Evolutionary conservation across 2,329 filamentous ascomycete species (phyloP).

Genomic region (Fusarium sp.): DNA sequence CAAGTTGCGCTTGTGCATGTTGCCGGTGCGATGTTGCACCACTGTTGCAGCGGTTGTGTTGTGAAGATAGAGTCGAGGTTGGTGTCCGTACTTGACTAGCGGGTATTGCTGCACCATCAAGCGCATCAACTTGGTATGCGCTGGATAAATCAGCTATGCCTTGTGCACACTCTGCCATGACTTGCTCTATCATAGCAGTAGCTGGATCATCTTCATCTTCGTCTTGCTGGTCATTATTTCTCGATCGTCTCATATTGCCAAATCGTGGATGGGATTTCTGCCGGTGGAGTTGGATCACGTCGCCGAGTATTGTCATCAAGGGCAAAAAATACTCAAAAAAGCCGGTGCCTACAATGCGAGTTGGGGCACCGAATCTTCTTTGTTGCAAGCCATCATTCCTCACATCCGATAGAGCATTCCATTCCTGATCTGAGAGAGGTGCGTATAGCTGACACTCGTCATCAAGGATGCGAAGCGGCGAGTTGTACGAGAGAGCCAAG

Average conservation of each 20-base stretch:
- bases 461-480: not conserved
- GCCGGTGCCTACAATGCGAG: not conserved
- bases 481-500: not conserved
- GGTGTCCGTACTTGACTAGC: constrained; percentile 4
- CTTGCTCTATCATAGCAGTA: not conserved
- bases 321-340: constrained; percentile 7
- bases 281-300: not conserved
- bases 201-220: not conserved
- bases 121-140: not conserved
- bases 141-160: not conserved
- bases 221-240: not conserved
- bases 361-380: not conserved
- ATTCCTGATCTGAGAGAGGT: not conserved
- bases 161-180: constrained; percentile 5
- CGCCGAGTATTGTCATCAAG: constrained; percentile 1
- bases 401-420: not conserved
- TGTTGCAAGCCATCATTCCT: not conserved
- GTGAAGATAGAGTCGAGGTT: not conserved
- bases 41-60: not conserved
- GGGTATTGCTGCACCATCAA: not conserved
- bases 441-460: not conserved
- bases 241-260: not conserved
- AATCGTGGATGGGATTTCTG: not conserved
- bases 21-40: not conserved
- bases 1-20: constrained; percentile 3